Evolutionary conservation across 768 basidiomycete species (phyloP), one percentile per base, ranked within the genome.

Genomic region (Psilocybe azurescens): DNA sequence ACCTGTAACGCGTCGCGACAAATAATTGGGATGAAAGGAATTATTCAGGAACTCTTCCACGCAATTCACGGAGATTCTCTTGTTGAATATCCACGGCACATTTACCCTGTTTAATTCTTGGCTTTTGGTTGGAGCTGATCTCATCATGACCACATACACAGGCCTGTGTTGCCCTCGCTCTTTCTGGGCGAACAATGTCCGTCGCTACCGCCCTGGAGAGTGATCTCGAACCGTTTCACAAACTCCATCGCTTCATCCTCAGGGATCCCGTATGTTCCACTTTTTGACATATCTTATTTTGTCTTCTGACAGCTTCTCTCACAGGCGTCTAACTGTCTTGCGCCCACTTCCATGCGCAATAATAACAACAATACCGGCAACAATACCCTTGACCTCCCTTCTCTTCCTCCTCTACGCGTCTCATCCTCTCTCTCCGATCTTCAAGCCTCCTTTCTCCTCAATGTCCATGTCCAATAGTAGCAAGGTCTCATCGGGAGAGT

Each of bases 181-280:
- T 87, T 60, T 79, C 84, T 41, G 74, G 76, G 44, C 74, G 80
- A 54, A 72, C 78, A 65, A 77, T 88, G 67, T 76, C 80, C 30
- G 77, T 84, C 41, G 73, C 81, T 13, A 79, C 87, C 48, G 89
- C 87, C 36, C 82, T 89, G 52, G 87, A 89, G 70, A 73, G 73
- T 57, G 88, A 90, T 67, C 78, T 90, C 41, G 84, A 88, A 67
- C 87, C 88, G 8, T 80, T 87, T 59, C 75, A 81, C 56, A 87
- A 86, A 59, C 77, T 90, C 61, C 74, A 76, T 67, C 81, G 81
- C 53, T 72, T 88, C 56, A 55, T 64, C 64, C 63, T 65, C 56
- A 48, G 38, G 49, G 58, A 58, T 57, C 36, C 60, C 46, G 62
- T 65, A 54, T 24, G 58, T 52, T 39, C 56, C 48, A 36, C 28